Evolutionary conservation across 192 early-diverging fungal genomes (phyloP).

Genomic region (Phycomyces blakesleeanus): DNA sequence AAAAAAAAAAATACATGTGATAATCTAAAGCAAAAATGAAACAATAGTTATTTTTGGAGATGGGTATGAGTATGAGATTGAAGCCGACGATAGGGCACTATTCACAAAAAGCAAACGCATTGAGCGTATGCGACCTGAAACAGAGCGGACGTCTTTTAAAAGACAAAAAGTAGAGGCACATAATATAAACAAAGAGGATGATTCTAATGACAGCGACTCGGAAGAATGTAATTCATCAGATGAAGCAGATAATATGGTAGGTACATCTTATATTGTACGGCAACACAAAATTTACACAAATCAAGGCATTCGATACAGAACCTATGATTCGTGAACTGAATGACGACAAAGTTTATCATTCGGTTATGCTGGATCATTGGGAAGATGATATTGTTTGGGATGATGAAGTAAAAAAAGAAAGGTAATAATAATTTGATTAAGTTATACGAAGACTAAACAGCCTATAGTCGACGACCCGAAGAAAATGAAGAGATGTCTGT

Average conservation of each 20-base stretch:
- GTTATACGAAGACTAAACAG: neutral
- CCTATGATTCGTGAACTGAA: conserved; percentile 1
- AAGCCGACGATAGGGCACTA: conserved; percentile 23
- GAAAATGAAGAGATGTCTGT: conserved; percentile 3
- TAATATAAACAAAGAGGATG: conserved; percentile 17
- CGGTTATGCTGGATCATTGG: conserved; percentile 79
- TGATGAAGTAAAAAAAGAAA: conserved; percentile 36
- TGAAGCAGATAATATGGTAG: conserved; percentile 2
- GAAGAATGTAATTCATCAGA: conserved; percentile 11
- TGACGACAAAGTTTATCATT: conserved; percentile 47
- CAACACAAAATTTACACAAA: neutral
- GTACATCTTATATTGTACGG: neutral
- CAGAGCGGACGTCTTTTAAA: neutral
- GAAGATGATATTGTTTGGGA: conserved; percentile 82
- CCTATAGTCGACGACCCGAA: no score
- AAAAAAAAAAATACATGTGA: neutral
- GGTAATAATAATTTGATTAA: neutral
- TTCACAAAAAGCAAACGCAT: conserved; percentile 16
- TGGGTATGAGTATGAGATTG: conserved; percentile 28
- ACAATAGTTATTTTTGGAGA: conserved; percentile 20
- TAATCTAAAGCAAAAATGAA: neutral
- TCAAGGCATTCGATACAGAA: neutral
- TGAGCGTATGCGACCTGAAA: conserved; percentile 6
- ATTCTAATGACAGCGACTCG: conserved; percentile 13
- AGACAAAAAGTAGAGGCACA: conserved; percentile 17